Percentiles rank a stretch among this genome's conserved stretches.
Evolutionary conservation across 2,329 filamentous ascomycete genomes (phyloP).

Genomic region (Trichophyton schoenleinii): DNA sequence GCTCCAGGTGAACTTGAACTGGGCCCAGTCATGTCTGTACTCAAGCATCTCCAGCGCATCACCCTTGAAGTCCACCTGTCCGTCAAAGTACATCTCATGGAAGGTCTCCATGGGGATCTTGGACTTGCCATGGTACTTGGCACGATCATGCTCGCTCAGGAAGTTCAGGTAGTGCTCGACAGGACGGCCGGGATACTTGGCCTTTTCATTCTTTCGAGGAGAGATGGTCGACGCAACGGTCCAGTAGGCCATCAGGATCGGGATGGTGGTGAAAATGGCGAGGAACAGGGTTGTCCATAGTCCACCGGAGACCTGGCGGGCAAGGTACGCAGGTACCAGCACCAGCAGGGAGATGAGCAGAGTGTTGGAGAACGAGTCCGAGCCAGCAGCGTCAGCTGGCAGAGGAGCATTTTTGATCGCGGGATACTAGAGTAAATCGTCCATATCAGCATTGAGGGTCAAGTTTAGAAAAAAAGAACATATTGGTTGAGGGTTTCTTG

Average conservation of each 20-base stretch:
- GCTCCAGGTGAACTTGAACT: constrained; percentile 75
- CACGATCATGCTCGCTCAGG: constrained; percentile 35
- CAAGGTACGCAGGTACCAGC: constrained; percentile 63
- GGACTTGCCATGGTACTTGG: constrained; percentile 38
- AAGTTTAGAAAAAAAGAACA: too few relatives aligned
- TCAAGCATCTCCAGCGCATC: constrained; percentile 81
- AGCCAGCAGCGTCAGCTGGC: constrained; percentile 74
- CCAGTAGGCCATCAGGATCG: constrained; percentile 76
- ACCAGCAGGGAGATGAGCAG: constrained; percentile 59
- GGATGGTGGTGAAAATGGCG: constrained; percentile 61
- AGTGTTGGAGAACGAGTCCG: constrained; percentile 76
- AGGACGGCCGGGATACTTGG: constrained; percentile 67
- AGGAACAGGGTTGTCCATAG: constrained; percentile 82
- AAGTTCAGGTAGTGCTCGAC: constrained; percentile 68
- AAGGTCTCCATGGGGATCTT: constrained; percentile 60
- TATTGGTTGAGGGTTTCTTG: constrained; percentile 6
- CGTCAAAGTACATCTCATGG: constrained; percentile 95
- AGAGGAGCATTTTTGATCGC: constrained; percentile 90
- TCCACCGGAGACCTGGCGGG: constrained; percentile 73
- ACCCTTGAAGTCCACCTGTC: constrained; percentile 88
- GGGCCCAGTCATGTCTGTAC: constrained; percentile 94
- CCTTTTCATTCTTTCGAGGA: constrained; percentile 88
- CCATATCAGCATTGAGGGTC: background rate
- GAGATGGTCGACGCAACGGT: constrained; percentile 64
- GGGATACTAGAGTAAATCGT: constrained; percentile 49